A percentile compares a stretch with the other conserved stretches of the same genome.
Conservation (phyloP, 1,284 basidiomycete genomes). For the Thecaphora frezii region DNA sequence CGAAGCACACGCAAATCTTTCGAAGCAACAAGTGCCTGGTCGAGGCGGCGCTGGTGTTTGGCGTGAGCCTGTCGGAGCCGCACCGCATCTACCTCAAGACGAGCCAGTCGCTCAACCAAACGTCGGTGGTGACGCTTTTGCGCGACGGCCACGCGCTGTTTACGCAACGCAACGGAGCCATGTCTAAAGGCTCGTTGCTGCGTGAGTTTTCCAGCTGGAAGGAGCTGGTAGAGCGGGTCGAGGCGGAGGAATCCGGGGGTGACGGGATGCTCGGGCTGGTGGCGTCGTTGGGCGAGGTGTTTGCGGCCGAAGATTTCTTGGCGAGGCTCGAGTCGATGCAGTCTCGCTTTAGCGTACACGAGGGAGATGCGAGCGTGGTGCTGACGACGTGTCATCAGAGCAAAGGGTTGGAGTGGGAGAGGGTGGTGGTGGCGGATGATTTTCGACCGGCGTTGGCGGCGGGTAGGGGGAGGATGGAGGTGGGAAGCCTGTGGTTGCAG, state of each 20-base stretch:
- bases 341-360: slow-evolving; percentile 27
- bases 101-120: slow-evolving; percentile 34
- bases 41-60: slow-evolving; percentile 40
- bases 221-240: slow-evolving; percentile 48
- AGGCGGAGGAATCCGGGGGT: slow-evolving; percentile 44
- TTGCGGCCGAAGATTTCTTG: slow-evolving; percentile 40
- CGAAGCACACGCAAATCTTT: slow-evolving; percentile 45
- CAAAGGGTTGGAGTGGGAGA: slow-evolving; percentile 53
- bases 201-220: slow-evolving; percentile 52
- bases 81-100: slow-evolving; percentile 48
- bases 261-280: slow-evolving; percentile 44
- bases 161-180: slow-evolving; percentile 26
- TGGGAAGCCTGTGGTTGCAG: slow-evolving; percentile 30
- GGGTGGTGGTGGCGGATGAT: slow-evolving; percentile 45
- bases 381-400: slow-evolving; percentile 52
- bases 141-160: slow-evolving; percentile 48
- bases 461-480: slow-evolving; percentile 15
- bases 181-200: slow-evolving; percentile 34
- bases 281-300: slow-evolving; percentile 29
- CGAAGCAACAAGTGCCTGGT: slow-evolving; percentile 45
- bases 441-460: slow-evolving; percentile 32
- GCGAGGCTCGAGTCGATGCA: slow-evolving; percentile 35
- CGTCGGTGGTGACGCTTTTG: slow-evolving; percentile 36
- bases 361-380: slow-evolving; percentile 32
- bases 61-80: slow-evolving; percentile 18